A percentile compares a stretch with the other conserved stretches of the same genome.
Evolutionary conservation across 225 moss, liverwort and hornwort species (phyloP).

Genomic region (Marchantia paleacea): DNA sequence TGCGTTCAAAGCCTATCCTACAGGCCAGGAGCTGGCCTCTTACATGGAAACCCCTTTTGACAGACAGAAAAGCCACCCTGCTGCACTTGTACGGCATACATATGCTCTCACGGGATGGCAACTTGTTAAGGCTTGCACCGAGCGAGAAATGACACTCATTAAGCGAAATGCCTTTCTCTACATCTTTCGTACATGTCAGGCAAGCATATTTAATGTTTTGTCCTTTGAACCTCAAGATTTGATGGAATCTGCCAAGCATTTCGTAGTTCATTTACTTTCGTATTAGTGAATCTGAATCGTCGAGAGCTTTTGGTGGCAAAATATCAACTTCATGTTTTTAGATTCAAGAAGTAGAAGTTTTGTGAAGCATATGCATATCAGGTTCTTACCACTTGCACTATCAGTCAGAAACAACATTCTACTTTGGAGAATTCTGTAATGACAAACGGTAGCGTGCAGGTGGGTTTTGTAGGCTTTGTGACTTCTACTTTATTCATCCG

Average conservation of each 20-base stretch:
- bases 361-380: not conserved
- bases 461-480: conserved; percentile 35
- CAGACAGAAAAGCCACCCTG: conserved; percentile 30
- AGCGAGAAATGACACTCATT: conserved; percentile 28
- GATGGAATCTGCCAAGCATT: too few species aligned
- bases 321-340: not conserved
- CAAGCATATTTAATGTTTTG: not conserved
- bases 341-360: not conserved
- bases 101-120: conserved; percentile 36
- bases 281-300: too few species aligned
- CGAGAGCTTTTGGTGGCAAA: too few species aligned
- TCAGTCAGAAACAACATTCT: not conserved
- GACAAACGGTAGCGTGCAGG: conserved; percentile 22
- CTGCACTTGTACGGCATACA: conserved; percentile 25
- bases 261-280: too few species aligned
- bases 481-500: conserved; percentile 42
- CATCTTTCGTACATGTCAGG: conserved; percentile 48
- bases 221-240: too few species aligned
- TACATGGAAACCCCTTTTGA: conserved; percentile 32
- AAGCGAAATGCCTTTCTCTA: conserved; percentile 35
- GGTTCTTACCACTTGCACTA: not conserved
- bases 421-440: not conserved
- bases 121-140: conserved; percentile 40
- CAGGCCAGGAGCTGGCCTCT: conserved; percentile 25
- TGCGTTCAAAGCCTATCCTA: conserved; percentile 27